Evolutionary conservation across 139 green algal species (phyloP).

Genomic region (Mesotaenium endlicherianum): DNA sequence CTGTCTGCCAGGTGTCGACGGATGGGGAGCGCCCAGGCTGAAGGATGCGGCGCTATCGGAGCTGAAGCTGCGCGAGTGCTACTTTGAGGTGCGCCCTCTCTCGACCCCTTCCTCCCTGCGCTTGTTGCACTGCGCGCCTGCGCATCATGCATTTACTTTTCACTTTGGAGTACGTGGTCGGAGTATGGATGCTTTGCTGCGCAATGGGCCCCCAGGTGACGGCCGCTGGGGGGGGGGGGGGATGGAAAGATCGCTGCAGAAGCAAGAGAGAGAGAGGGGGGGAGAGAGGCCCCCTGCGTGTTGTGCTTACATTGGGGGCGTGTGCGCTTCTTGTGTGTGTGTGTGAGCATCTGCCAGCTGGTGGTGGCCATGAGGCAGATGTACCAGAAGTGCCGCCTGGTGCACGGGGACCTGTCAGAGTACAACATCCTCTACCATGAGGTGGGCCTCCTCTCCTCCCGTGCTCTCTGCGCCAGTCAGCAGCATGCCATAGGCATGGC

Average conservation of each 20-base stretch:
- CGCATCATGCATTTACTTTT: no score
- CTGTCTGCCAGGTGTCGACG: conserved; percentile 49
- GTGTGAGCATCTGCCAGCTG: conserved; percentile 9
- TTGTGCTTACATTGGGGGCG: not conserved
- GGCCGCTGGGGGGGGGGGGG: no score
- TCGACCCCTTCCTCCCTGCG: no score
- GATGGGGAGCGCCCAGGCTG: conserved; percentile 84
- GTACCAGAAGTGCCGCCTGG: conserved; percentile 88
- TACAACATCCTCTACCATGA: conserved; percentile 88
- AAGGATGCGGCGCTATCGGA: conserved; percentile 78
- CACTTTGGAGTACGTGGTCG: not conserved
- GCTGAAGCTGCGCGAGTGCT: conserved; percentile 63
- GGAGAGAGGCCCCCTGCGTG: no score
- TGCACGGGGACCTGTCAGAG: conserved; percentile 95
- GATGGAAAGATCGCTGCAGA: no score
- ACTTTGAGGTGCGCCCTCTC: conserved; percentile 49
- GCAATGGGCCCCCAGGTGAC: no score
- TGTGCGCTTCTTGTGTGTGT: not conserved
- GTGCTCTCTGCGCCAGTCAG: not conserved
- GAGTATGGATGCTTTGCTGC: not conserved
- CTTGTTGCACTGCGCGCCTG: no score
- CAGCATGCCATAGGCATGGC: no score
- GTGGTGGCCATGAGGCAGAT: conserved; percentile 60
- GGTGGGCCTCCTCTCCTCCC: conserved; percentile 9
- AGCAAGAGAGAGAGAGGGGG: no score